These are phyloP conservation scores for Trametes sp. DNA, from an alignment of 1,284 basidiomycete genomes.

Conservation along the genomic window DNA sequence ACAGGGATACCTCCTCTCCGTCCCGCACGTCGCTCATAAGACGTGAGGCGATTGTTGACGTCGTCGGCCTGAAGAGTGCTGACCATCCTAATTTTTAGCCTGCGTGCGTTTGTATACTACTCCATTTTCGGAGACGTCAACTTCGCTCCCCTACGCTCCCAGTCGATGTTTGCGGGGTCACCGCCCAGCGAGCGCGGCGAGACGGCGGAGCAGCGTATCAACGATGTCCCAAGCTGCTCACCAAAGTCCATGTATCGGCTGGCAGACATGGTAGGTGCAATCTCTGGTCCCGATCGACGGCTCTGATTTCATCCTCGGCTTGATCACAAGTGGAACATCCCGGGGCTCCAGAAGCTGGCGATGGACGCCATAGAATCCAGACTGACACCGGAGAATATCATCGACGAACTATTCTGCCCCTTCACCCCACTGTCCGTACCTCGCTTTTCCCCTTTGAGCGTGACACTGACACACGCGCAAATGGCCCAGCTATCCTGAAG, in stretches of 20 bases:
- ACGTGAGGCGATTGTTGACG: background rate
- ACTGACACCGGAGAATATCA: constrained; percentile 24
- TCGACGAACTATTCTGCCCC: constrained; percentile 25
- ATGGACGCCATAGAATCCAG: constrained; percentile 22
- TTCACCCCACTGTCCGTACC: constrained; percentile 20
- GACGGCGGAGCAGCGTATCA: background rate
- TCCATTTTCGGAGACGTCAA: background rate
- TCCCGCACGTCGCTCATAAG: background rate
- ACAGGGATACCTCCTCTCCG: background rate
- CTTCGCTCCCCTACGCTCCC: background rate
- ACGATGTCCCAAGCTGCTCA: constrained; percentile 20
- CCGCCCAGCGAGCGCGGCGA: background rate
- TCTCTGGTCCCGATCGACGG: background rate
- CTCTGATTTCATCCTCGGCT: background rate
- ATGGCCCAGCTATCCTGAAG: too few relatives aligned
- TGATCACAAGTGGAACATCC: constrained; percentile 24
- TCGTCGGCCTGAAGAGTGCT: background rate
- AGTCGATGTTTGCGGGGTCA: background rate
- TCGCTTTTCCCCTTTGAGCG: too few relatives aligned
- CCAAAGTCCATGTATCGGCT: constrained; percentile 36
- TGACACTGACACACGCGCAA: too few relatives aligned
- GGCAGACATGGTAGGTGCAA: constrained; percentile 24
- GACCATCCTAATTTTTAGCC: background rate
- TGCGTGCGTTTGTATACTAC: background rate
- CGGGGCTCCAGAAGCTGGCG: constrained; percentile 16